These are phyloP conservation scores for Letharia columbiana DNA, from an alignment of 495 filamentous ascomycete genomes.

Conservation along the genomic window DNA sequence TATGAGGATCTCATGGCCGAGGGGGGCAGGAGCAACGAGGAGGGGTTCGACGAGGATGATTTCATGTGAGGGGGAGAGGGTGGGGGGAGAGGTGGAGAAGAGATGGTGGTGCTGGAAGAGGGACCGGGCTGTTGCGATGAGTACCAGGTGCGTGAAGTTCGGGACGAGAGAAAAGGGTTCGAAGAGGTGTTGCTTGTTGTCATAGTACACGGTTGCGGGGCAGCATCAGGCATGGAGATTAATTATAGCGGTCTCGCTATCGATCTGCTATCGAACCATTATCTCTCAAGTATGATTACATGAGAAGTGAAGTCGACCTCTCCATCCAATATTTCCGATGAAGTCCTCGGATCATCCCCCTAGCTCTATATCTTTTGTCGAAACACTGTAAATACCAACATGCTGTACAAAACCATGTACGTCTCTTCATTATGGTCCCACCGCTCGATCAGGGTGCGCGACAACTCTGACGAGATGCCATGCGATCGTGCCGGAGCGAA, in stretches of 20 bases:
- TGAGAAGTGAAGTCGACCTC: constrained; percentile 12
- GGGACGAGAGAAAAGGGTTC: not conserved
- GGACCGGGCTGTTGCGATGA: not conserved
- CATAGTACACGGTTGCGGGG: not conserved
- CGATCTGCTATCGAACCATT: not conserved
- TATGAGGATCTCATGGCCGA: constrained; percentile 65
- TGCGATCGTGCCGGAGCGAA: not conserved
- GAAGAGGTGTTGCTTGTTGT: not conserved
- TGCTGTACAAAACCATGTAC: constrained; percentile 11
- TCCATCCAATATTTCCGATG: not conserved
- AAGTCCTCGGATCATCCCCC: not conserved
- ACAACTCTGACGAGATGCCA: constrained; percentile 10
- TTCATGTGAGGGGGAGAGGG: constrained; percentile 38
- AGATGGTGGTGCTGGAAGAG: not conserved
- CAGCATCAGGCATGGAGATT: not conserved
- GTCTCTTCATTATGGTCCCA: constrained; percentile 16
- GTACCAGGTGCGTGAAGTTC: not conserved
- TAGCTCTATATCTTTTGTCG: constrained; percentile 4
- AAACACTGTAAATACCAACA: not conserved
- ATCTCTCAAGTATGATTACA: constrained; percentile 12
- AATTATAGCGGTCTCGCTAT: not conserved
- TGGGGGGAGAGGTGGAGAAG: not conserved
- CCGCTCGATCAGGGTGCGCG: constrained; percentile 10
- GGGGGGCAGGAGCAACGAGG: constrained; percentile 42
- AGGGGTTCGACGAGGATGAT: constrained; percentile 42